Base-by-base conservation (phyloP, 2,329 filamentous ascomycete genomes). In the Exophiala viscosa region DNA sequence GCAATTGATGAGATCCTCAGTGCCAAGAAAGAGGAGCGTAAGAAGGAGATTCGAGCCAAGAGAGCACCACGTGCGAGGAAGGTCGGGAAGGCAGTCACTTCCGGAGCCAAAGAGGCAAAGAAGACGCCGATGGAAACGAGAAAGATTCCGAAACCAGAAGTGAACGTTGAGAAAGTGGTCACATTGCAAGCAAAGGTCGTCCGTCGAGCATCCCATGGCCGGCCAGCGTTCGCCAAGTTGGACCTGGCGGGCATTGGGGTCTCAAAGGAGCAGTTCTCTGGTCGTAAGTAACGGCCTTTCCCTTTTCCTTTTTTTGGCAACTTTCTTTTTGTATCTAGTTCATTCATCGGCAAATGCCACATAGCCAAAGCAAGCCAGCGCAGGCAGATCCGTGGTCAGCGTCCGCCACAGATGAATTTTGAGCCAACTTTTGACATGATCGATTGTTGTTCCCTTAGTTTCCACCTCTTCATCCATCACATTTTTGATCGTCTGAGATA, bases 381-480 rank as follows among this genome's bases (percentile, higher is more conserved):
- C 48, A 15, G 56, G 56, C 41, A 55, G 8, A 34, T 59, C 56
- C 13, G 50, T 38, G 18, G 23, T 18, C 28, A 55, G 7, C 13
- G 45, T 48, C 32, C 55, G 45, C 48, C 48, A 52, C 9, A 54
- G 28, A 47, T 58, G 52, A n/a, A 58, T 18, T 13, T 46, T 44
- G 13, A 52, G 54, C 57, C 54, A 56, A 14, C 15, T 45, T 17
- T 28, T 46, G 20, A 59, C 48, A 43, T 56, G 40, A 8, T 38
- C 45, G 38, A 59, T 54, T 17, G 38, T 56, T 9, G 46, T 23
- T 10, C 43, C 39, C 10, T 47, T 52, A 23, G 48, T 52, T 39
- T 59, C 57, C 20, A 54, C 50, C 44, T 59, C 53, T 50, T 57
- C 50, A 18, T 54, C 53, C n/a, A 34, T 45, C 11, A 49, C 20